Conservation (phyloP, 768 basidiomycete species). For the Hemileccinum impolitum region DNA sequence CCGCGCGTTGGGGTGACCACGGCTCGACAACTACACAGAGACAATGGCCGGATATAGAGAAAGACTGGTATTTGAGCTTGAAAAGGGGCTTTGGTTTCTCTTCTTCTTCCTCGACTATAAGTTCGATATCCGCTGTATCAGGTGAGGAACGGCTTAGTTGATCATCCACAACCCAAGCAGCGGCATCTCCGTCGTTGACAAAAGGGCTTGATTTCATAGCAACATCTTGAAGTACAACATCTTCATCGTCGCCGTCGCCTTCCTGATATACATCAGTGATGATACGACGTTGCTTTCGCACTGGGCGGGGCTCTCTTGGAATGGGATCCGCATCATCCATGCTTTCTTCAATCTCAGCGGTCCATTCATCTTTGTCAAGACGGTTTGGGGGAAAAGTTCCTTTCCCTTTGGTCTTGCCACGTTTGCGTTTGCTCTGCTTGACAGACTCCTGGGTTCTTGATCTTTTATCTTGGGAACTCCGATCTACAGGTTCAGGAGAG, state of each 20-base stretch:
- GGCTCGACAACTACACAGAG: conserved; percentile 84
- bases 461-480: conserved; percentile 16
- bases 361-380: conserved; percentile 25
- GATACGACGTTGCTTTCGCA: conserved; percentile 31
- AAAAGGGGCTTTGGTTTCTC: conserved; percentile 70
- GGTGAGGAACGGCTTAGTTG: neutral
- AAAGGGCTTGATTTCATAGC: conserved; percentile 11
- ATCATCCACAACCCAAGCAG: neutral
- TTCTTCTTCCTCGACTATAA: conserved; percentile 57
- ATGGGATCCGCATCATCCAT: conserved; percentile 10
- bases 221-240: conserved; percentile 10
- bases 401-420: conserved; percentile 40
- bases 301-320: conserved; percentile 23
- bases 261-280: conserved; percentile 26
- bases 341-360: conserved; percentile 18
- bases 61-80: conserved; percentile 65
- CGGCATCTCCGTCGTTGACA: neutral
- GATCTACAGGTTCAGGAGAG: neutral
- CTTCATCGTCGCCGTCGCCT: conserved; percentile 18
- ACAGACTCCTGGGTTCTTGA: conserved; percentile 12
- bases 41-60: conserved; percentile 66
- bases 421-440: conserved; percentile 26
- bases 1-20: conserved; percentile 53
- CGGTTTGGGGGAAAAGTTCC: conserved; percentile 24
- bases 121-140: conserved; percentile 28